These are phyloP conservation scores for Clonostachys byssicola DNA, from an alignment of 2,329 filamentous ascomycete genomes.

Conservation along the genomic window DNA sequence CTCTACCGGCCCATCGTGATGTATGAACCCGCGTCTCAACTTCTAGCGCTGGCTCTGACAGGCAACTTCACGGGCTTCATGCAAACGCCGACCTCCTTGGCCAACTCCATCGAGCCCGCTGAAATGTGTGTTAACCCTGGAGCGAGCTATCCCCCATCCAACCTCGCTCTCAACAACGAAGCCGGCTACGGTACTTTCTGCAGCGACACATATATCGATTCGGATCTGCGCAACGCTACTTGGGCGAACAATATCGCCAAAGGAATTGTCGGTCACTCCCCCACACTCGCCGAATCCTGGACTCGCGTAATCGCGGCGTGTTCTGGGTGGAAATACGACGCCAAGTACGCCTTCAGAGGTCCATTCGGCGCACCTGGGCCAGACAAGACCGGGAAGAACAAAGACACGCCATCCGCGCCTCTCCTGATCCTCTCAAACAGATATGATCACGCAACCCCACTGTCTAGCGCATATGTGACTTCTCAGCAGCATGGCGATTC, in stretches of 20 bases:
- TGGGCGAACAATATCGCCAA: constrained; percentile 20
- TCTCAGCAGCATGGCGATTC: constrained; percentile 16
- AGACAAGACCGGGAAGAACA: constrained; percentile 8
- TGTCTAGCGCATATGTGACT: constrained; percentile 24
- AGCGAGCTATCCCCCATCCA: no score
- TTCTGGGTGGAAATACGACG: constrained; percentile 25
- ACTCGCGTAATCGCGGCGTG: constrained; percentile 29
- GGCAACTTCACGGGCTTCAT: constrained; percentile 15
- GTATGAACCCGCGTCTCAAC: no score
- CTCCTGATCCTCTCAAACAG: constrained; percentile 36
- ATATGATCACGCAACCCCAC: constrained; percentile 41
- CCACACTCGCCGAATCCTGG: constrained; percentile 26
- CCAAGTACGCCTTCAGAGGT: constrained; percentile 31
- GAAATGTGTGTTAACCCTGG: constrained; percentile 2
- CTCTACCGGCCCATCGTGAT: no score
- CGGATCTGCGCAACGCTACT: constrained; percentile 10
- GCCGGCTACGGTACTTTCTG: constrained; percentile 18
- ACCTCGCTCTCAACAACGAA: no score
- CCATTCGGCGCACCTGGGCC: constrained; percentile 20
- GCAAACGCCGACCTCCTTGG: constrained; percentile 8
- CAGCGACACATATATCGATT: constrained; percentile 22
- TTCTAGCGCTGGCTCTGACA: constrained; percentile 9
- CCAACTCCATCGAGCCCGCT: constrained; percentile 6
- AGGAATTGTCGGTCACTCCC: constrained; percentile 15
- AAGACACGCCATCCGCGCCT: constrained; percentile 29